phyloP scores from a whole-genome alignment of 2,329 filamentous ascomycete species.

The Hymenoscyphus linearis region DNA sequence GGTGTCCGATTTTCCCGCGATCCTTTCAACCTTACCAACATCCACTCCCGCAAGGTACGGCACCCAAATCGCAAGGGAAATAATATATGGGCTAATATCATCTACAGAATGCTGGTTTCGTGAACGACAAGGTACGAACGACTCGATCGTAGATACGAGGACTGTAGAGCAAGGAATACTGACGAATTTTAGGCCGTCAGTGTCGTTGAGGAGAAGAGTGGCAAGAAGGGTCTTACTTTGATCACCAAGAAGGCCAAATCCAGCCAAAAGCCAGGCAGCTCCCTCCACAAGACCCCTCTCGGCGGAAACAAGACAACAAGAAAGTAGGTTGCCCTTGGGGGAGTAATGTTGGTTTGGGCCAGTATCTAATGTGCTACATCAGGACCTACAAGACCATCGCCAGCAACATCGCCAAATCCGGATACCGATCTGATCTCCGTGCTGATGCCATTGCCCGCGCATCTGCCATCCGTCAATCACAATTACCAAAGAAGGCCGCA shows the following conservation, averaged over 20 bases:
- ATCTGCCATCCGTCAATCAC: slow-evolving; percentile 75
- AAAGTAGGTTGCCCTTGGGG: slow-evolving; percentile 58
- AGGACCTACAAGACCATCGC: slow-evolving; percentile 89
- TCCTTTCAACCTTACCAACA: slow-evolving; percentile 88
- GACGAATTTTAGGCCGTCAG: slow-evolving; percentile 61
- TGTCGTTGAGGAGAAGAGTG: slow-evolving; percentile 54
- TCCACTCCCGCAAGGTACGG: slow-evolving; percentile 81
- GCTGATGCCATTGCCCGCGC: slow-evolving; percentile 77
- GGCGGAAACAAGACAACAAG: slow-evolving; percentile 67
- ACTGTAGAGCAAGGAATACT: slow-evolving; percentile 12
- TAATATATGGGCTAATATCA: slow-evolving; percentile 16
- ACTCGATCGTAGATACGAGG: background rate
- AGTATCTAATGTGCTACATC: slow-evolving; percentile 14
- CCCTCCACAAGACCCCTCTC: slow-evolving; percentile 62
- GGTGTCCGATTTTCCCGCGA: slow-evolving; percentile 90
- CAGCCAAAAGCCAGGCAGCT: slow-evolving; percentile 66
- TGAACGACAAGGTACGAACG: slow-evolving; percentile 78
- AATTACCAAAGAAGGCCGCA: slow-evolving; percentile 71
- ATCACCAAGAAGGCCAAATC: slow-evolving; percentile 77
- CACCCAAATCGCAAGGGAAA: slow-evolving; percentile 6
- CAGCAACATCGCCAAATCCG: slow-evolving; percentile 72
- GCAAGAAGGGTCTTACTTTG: slow-evolving; percentile 76
- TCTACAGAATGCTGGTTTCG: slow-evolving; percentile 77
- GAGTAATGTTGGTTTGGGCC: background rate
- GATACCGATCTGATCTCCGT: slow-evolving; percentile 79